These are phyloP conservation scores for Xanthoconium separans DNA, from an alignment of 1,284 basidiomycete genomes.

Conservation along the genomic window DNA sequence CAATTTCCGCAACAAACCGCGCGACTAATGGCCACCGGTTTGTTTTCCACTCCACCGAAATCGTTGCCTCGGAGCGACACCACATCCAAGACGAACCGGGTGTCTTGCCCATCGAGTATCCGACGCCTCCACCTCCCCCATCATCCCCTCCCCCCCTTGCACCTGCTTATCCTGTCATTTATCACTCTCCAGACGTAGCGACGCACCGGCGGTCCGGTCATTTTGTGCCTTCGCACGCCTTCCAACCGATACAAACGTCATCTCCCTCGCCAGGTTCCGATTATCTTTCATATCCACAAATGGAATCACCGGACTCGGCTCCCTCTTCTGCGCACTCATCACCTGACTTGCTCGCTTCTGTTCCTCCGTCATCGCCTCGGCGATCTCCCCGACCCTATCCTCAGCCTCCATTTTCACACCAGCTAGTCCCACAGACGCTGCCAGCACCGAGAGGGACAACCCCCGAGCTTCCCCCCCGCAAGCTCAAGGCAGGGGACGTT, in stretches of 20 bases:
- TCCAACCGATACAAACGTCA: constrained; percentile 16
- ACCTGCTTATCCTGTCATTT: constrained; percentile 20
- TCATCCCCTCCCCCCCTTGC: constrained; percentile 26
- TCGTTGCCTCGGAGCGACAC: constrained; percentile 66
- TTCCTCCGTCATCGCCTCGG: constrained; percentile 15
- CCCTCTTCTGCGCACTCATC: constrained; percentile 28
- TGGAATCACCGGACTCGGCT: constrained; percentile 20
- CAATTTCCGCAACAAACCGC: constrained; percentile 60
- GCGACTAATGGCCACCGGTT: constrained; percentile 85
- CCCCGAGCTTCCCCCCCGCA: constrained; percentile 30
- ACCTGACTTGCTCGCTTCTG: constrained; percentile 21
- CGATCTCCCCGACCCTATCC: constrained; percentile 19
- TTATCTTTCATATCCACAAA: constrained; percentile 41
- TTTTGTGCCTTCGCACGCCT: constrained; percentile 20
- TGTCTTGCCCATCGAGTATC: constrained; percentile 48
- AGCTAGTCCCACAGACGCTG: constrained; percentile 22
- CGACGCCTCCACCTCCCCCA: constrained; percentile 31
- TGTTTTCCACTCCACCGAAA: constrained; percentile 82
- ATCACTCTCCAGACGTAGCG: constrained; percentile 17
- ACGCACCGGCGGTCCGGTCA: constrained; percentile 11
- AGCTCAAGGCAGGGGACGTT: constrained; percentile 61
- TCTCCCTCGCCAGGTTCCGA: constrained; percentile 30
- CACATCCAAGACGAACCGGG: constrained; percentile 72
- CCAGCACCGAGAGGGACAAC: constrained; percentile 11
- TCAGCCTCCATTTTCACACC: constrained; percentile 17